phyloP scores from a whole-genome alignment of 345 rosid genomes.

The Eucalyptus lansdowneana region DNA sequence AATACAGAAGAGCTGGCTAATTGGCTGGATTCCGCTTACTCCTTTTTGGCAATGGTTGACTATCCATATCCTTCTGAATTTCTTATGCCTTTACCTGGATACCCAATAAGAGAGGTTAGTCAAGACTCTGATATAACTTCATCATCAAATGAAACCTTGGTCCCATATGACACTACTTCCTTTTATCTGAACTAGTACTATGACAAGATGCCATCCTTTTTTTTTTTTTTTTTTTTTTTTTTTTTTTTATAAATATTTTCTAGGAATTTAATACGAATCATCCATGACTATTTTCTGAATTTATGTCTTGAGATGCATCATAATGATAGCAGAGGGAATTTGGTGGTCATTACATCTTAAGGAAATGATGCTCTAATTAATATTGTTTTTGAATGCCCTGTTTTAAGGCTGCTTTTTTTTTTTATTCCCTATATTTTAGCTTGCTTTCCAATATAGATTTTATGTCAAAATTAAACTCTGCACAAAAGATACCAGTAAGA shows the following conservation, averaged over 20 bases:
- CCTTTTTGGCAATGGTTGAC: slow-evolving; percentile 89
- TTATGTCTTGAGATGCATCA: not conserved
- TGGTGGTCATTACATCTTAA: not conserved
- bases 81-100: slow-evolving; percentile 95
- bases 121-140: not conserved
- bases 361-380: not conserved
- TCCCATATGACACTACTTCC: not conserved
- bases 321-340: not conserved
- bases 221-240: no score
- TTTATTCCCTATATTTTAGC: not conserved
- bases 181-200: not conserved
- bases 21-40: slow-evolving; percentile 86
- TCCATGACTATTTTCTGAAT: not conserved
- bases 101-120: slow-evolving; percentile 85
- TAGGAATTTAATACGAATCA: not conserved
- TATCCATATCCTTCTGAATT: slow-evolving; percentile 78
- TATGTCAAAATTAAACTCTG: not conserved
- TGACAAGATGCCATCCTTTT: not conserved
- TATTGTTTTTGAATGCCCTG: not conserved
- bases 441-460: not conserved
- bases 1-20: slow-evolving; percentile 44
- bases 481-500: not conserved
- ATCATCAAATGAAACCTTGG: not conserved
- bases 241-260: not conserved
- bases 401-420: not conserved